Evolutionary conservation across 2,329 filamentous ascomycete genomes (phyloP).

Genomic region (Ceratocystis cacaofunesta): DNA sequence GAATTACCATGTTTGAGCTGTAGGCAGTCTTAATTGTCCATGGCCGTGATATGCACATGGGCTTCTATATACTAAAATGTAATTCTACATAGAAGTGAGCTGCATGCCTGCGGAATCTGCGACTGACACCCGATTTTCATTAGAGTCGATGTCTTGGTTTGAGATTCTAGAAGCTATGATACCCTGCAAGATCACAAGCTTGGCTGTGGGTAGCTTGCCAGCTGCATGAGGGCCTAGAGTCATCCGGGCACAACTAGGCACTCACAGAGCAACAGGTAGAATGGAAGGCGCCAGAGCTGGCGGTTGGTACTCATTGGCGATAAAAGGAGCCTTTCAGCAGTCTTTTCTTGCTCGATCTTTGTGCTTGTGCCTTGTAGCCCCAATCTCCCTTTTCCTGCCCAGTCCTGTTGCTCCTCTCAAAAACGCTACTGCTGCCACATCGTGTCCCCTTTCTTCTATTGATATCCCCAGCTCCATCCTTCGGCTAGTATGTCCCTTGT

Average conservation of each 20-base stretch:
- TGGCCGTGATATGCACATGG: neutral
- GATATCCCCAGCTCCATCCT: neutral
- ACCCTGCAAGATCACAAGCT: neutral
- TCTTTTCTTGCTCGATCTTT: neutral
- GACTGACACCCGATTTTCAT: neutral
- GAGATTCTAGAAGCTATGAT: neutral
- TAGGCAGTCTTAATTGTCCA: neutral
- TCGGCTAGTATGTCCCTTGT: neutral
- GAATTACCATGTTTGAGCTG: neutral
- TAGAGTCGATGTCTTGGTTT: neutral
- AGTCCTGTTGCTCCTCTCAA: neutral
- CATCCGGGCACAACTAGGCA: neutral
- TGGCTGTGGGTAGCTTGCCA: neutral
- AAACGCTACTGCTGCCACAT: neutral
- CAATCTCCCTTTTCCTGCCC: neutral
- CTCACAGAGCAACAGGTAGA: neutral
- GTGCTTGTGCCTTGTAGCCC: neutral
- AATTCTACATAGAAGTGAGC: neutral
- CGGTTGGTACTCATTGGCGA: neutral
- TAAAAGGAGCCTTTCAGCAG: neutral
- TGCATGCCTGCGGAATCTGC: too few species aligned
- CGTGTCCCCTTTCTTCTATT: neutral
- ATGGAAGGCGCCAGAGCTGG: neutral
- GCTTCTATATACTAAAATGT: neutral
- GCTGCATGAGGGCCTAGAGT: neutral